Base-by-base conservation (phyloP, 2,329 filamentous ascomycete species). In the Talaromyces verruculosus region DNA sequence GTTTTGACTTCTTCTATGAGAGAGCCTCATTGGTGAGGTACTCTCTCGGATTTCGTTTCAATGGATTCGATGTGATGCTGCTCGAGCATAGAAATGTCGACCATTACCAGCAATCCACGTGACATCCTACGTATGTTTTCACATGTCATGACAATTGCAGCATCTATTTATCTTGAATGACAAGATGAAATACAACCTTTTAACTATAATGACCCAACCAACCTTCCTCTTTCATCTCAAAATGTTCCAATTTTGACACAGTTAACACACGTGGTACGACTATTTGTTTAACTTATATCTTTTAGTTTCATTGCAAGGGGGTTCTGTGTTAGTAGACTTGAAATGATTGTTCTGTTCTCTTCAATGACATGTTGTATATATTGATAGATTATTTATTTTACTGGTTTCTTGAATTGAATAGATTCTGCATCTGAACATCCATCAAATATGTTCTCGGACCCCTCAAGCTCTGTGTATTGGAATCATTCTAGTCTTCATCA, bases 321-420 rank as follows among this genome's bases (percentile, higher is more conserved):
- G 22, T 60, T 60, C 19, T 60, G 57, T 60, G 57, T 60, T 60
- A n/a, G 37, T 60, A 60, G 57, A 45, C 39, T 45, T 39, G 57
- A 17, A 25, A 19, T 37, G 33, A 43, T 30, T 28, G 37, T 60
- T 60, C n/a, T 15, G 15, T 60, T 43, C n/a, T 60, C 17, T 43
- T 43, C 35, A 43, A 30, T 60, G 22, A 30, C 3, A 19, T 15
- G 15, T 57, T 57, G 55, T 60, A 60, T 60, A 60, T 60, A 60
- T 43, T 45, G 57, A 60, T 60, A 60, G 57, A 60, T 45, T 30
- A 60, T 45, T 35, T 45, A n/a, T 41, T 41, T 37, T 22, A 15
- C 28, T 30, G 19, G 3, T 13, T 43, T 6, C 19, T 35, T 22
- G 57, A 11, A 22, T 51, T 28, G 25, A 25, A 59, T 30, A 10